Base-by-base conservation (phyloP, 1,284 basidiomycete genomes). In the Microbotryomycetes sp. region DNA sequence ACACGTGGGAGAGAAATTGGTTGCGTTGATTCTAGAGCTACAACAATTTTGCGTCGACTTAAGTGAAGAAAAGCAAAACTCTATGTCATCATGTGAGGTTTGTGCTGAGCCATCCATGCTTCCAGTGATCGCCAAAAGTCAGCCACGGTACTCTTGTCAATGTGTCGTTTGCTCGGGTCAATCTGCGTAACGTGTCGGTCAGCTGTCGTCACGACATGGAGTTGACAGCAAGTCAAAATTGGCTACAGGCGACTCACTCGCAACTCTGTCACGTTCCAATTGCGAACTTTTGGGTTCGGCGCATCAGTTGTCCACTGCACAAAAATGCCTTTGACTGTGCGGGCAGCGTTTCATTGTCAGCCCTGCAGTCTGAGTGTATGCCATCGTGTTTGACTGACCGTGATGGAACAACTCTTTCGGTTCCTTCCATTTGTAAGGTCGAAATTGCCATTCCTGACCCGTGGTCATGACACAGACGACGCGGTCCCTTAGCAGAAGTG, bases 391-490 rank as follows among this genome's bases (percentile, higher is more conserved):
- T 25, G 22, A 61, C 82, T 60, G 67, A 93, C 92, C 91, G 74
- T 97, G 87, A 74, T 93, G 88, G 78, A 97, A 97, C 29, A 97
- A 78, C 58, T 87, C 83, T 65, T 85, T 85, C 1, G 94, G 93
- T 70, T 97, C 92, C 55, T 81, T 85, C 93, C 93, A 97, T 74
- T 92, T 92, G 79, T 97, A 98, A 30, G 88, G 86, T 68, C 87
- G 83, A 78, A 98, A 98, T 76, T 97, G 94, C 94, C 94, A 98
- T 54, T 87, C 86, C 72, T 97, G 94, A 2, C 94, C 94, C 0
- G 92, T 97, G 1, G 94, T 97, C 82, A 97, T 87, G 14, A 98
- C 94, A 69, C 91, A 94, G 4, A 97, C 86, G 5, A 98, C 96
- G 26, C 94, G 83, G 64, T 94, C 90, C 82, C 82, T 80, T 64